Evolutionary conservation across 176 grass and related monocot genomes (phyloP), one percentile per base, ranked within the genome.

Genomic region (Aegilops speltoides): DNA sequence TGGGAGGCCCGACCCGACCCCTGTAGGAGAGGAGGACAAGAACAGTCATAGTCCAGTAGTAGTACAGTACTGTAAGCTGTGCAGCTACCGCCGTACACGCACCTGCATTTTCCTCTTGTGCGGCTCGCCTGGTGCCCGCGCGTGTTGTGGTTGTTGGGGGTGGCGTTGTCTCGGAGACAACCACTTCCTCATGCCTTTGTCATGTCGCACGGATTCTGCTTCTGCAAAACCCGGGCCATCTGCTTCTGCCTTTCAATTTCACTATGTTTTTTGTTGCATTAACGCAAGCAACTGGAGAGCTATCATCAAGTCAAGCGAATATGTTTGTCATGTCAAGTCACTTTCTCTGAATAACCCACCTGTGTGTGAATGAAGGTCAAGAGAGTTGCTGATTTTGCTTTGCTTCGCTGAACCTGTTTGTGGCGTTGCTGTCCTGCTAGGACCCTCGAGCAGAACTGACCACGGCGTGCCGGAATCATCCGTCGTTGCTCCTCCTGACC

Each of bases 111-210:
- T 33, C 81, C 56, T 31, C 29, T 81, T 40, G 15, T 77, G 34
- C 23, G n/a, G 7, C 59, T 5, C 16, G 50, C 50, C 50, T 17
- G 16, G 48, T 52, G 48, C 48, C 54, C 2, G 54, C 54, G 54
- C 54, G 17, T 57, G 38, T 29, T 79, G 63, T 82, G 8, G 4
- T 63, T 61, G 64, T 19, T 65, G 19, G 11, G 62, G 25, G 54
- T 67, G 20, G 15, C 17, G 75, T 54, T 66, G 76, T 65, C 68
- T 56, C 10, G 68, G 68, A 68, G 63, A 81, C 60, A 61, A 65
- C 64, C 14, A 77, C 50, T 82, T 78, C 83, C 29, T 80, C 43
- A 79, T 87, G 74, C 76, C 31, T 17, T 90, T 68, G 67, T 52
- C 84, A 79, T 87, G 84, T 45, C 43, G 33, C 78, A 23, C 2